Conservation (phyloP, 1,284 basidiomycete genomes). For the Xerocomus cyaneibrunnescens region DNA sequence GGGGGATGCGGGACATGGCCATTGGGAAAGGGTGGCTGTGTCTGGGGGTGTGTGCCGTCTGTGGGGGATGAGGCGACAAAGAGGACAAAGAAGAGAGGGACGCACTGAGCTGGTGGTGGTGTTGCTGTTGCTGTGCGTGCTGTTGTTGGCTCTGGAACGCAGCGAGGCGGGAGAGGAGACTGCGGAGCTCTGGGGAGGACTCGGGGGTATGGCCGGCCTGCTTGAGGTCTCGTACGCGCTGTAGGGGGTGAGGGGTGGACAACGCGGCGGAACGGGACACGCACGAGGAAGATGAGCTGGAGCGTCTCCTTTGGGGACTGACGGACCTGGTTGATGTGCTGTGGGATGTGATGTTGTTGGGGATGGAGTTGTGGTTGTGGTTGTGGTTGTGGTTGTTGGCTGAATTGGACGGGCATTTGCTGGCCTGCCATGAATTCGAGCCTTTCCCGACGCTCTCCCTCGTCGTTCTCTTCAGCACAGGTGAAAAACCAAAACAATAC, state of each 20-base stretch:
- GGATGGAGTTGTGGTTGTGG: constrained; percentile 14
- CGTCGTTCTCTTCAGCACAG: constrained; percentile 9
- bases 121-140: constrained; percentile 29
- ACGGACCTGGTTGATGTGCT: constrained; percentile 12
- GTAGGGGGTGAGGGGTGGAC: not conserved
- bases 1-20: constrained; percentile 23
- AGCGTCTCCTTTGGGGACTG: constrained; percentile 27
- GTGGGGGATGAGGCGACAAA: constrained; percentile 10
- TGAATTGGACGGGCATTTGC: constrained; percentile 29
- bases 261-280: not conserved
- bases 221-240: constrained; percentile 35
- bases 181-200: constrained; percentile 30
- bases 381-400: constrained; percentile 22
- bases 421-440: constrained; percentile 36
- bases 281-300: constrained; percentile 25
- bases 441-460: constrained; percentile 12
- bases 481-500: constrained; percentile 20
- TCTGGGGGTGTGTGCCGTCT: constrained; percentile 28
- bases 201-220: constrained; percentile 35
- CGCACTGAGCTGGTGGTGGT: constrained; percentile 33
- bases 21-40: constrained; percentile 24
- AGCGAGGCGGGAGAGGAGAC: constrained; percentile 26
- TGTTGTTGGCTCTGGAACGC: constrained; percentile 33
- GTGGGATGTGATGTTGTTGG: no score
- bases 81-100: constrained; percentile 2